These are phyloP conservation scores for Clavispora carvajalis DNA, from an alignment of 805 yeast species.

Conservation along the genomic window DNA sequence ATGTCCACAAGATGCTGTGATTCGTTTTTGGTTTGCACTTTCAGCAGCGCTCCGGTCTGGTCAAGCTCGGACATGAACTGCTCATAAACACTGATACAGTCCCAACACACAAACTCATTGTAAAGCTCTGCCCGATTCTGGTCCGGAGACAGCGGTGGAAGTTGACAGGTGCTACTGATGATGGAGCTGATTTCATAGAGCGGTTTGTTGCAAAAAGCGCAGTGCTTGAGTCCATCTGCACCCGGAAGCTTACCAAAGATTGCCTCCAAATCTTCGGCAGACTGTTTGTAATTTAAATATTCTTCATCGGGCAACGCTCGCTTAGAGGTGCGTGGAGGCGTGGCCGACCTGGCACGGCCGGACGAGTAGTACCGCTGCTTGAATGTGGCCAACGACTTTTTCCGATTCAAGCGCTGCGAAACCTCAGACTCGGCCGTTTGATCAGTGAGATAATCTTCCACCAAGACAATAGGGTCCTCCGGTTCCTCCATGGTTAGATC, in stretches of 20 bases:
- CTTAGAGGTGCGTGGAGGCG: not conserved
- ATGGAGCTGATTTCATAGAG: conserved; percentile 54
- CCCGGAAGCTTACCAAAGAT: conserved; percentile 38
- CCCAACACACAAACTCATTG: conserved; percentile 59
- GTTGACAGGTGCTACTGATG: conserved; percentile 17
- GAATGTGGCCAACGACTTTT: conserved; percentile 35
- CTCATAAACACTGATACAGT: conserved; percentile 57
- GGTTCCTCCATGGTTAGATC: conserved; percentile 15
- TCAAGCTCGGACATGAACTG: conserved; percentile 40
- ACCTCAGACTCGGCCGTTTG: conserved; percentile 6
- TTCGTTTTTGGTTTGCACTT: not conserved
- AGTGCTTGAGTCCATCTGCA: conserved; percentile 38
- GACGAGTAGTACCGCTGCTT: conserved; percentile 17
- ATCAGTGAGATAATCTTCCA: conserved; percentile 50
- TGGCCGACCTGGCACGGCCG: not conserved
- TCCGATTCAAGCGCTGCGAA: conserved; percentile 17
- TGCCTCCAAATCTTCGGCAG: conserved; percentile 28
- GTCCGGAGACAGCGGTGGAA: not conserved
- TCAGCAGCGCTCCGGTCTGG: not conserved
- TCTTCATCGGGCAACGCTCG: not conserved
- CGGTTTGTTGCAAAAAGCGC: conserved; percentile 69
- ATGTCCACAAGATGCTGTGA: not conserved
- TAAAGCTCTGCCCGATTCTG: conserved; percentile 18
- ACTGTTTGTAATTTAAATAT: not conserved
- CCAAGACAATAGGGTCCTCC: conserved; percentile 41